Conservation (phyloP, 306 rosid genomes). For the Psophocarpus tetragonolobus region DNA sequence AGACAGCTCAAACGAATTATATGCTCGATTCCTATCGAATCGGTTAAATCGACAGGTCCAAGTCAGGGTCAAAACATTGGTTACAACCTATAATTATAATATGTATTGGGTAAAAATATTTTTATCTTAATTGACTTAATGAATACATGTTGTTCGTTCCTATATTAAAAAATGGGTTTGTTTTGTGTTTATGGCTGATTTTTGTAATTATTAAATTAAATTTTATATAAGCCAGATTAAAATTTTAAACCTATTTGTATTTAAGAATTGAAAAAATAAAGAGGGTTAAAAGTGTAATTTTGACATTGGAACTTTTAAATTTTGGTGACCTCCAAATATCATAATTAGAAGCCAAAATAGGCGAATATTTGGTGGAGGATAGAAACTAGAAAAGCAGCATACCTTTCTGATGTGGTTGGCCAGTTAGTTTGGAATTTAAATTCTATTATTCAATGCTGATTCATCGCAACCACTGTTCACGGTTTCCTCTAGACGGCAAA, state of each 20-base stretch:
- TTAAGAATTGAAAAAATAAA: not conserved
- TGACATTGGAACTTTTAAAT: not conserved
- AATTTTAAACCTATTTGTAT: not conserved
- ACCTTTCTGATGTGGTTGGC: not conserved
- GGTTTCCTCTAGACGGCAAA: not conserved
- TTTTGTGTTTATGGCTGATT: not conserved
- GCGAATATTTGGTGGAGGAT: slow-evolving; percentile 5
- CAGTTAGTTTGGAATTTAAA: not conserved
- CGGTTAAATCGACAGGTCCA: too few species aligned
- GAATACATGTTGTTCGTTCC: too few species aligned
- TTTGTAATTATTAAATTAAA: too few species aligned
- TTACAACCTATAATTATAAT: too few species aligned
- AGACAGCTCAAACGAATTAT: too few species aligned
- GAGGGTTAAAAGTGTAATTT: not conserved
- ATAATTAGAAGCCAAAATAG: not conserved
- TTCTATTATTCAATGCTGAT: not conserved
- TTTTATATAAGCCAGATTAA: not conserved
- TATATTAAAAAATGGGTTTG: not conserved
- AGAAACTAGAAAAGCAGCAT: not conserved
- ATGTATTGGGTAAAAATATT: too few species aligned
- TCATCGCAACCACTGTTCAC: not conserved
- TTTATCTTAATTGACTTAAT: too few species aligned
- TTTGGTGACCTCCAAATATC: not conserved
- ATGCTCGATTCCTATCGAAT: too few species aligned
- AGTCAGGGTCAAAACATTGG: too few species aligned